These are phyloP conservation scores for Ustilago trichophora DNA, from an alignment of 1,284 basidiomycete species.

Conservation along the genomic window DNA sequence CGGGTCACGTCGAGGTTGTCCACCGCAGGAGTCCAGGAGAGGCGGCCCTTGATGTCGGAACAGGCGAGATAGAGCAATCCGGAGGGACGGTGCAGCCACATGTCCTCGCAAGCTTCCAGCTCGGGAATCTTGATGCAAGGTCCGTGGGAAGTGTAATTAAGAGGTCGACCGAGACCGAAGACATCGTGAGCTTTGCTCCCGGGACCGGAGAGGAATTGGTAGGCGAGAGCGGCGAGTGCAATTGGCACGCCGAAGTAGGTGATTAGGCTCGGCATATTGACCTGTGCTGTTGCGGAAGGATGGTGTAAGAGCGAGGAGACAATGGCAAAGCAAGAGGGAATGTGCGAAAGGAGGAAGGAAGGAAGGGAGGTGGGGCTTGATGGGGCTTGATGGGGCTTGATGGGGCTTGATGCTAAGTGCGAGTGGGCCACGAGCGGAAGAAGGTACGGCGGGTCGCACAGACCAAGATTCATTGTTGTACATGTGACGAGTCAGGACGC, in stretches of 20 bases:
- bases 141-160: constrained; percentile 38
- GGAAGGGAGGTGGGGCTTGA: no score
- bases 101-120: constrained; percentile 48
- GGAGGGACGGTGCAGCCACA: constrained; percentile 64
- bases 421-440: no score
- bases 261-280: constrained; percentile 30
- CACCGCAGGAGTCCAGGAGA: constrained; percentile 72
- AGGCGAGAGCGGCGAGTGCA: constrained; percentile 28
- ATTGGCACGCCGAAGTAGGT: constrained; percentile 34
- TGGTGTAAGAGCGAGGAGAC: no score
- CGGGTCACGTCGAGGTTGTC: constrained; percentile 39
- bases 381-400: no score
- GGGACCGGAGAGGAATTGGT: constrained; percentile 44
- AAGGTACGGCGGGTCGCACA: no score
- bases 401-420: no score
- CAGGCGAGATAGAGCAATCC: constrained; percentile 78
- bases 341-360: background rate
- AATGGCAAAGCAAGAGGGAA: no score
- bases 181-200: constrained; percentile 37
- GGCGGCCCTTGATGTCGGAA: constrained; percentile 71
- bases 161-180: constrained; percentile 32
- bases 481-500: no score
- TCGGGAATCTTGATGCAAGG: constrained; percentile 41
- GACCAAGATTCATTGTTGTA: no score
- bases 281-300: no score